These are phyloP conservation scores for Guadua angustifolia DNA, from an alignment of 176 grass and related monocot species.

Conservation along the genomic window DNA sequence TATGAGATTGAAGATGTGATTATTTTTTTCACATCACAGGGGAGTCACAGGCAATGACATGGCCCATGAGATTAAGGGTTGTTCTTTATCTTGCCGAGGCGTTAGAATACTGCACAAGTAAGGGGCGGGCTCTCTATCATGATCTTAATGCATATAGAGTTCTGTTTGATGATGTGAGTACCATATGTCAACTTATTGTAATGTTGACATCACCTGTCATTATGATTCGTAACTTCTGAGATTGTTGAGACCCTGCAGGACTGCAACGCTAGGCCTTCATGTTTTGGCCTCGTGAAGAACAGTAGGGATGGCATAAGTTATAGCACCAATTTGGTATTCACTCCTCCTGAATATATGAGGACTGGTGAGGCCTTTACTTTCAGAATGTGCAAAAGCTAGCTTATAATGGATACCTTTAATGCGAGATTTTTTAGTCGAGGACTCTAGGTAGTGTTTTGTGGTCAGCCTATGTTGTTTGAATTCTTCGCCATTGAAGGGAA, in stretches of 20 bases:
- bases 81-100: too few relatives aligned
- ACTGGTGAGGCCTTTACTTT: too few relatives aligned
- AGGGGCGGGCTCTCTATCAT: too few relatives aligned
- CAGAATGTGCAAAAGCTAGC: conserved; percentile 20
- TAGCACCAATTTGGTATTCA: neutral
- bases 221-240: too few relatives aligned
- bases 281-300: conserved; percentile 32
- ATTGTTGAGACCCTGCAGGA: too few relatives aligned
- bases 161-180: conserved; percentile 64
- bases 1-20: neutral
- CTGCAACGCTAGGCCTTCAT: neutral
- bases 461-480: neutral
- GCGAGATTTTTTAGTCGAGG: neutral
- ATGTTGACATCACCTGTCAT: too few relatives aligned
- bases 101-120: too few relatives aligned
- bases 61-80: too few relatives aligned
- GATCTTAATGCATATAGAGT: too few relatives aligned
- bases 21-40: conserved; percentile 40
- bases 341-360: too few relatives aligned
- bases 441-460: conserved; percentile 1
- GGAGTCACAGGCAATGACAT: conserved; percentile 59
- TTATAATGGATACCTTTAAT: neutral
- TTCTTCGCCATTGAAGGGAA: neutral
- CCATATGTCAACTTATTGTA: neutral
- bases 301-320: conserved; percentile 31